Evolutionary conservation across 2,329 filamentous ascomycete genomes (phyloP).

Genomic region (Penicillium sp.): DNA sequence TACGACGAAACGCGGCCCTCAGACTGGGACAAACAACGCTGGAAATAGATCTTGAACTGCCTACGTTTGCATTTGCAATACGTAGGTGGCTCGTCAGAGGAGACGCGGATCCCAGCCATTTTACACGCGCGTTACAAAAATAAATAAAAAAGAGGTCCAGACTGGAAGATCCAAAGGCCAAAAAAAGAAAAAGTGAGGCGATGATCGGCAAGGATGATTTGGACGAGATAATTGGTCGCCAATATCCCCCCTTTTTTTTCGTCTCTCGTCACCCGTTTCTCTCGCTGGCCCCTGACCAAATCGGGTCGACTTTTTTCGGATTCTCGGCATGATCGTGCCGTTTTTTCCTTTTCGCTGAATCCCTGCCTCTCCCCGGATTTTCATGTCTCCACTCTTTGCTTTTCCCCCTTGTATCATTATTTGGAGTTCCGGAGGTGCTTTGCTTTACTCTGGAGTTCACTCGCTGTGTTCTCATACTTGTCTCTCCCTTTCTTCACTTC

Average conservation of each 20-base stretch:
- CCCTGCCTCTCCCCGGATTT: conserved; percentile 13
- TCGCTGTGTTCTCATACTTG: background rate
- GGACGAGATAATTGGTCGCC: conserved; percentile 3
- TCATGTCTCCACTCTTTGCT: conserved; percentile 8
- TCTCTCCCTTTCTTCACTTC: background rate
- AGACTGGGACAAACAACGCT: conserved; percentile 41
- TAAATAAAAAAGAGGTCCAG: background rate
- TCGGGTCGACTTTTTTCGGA: no score
- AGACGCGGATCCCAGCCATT: conserved; percentile 2
- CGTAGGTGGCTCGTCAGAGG: background rate
- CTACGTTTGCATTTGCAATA: background rate
- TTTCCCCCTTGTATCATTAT: conserved; percentile 23
- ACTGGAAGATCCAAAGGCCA: background rate
- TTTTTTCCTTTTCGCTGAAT: background rate
- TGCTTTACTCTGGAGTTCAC: background rate
- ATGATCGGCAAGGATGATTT: conserved; percentile 6
- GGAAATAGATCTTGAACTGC: conserved; percentile 28
- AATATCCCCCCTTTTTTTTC: conserved; percentile 9
- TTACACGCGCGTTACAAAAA: conserved; percentile 18
- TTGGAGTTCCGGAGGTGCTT: conserved; percentile 14
- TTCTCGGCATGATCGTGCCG: background rate
- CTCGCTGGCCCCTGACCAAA: conserved; percentile 4
- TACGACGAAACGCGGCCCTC: conserved; percentile 39
- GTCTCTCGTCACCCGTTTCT: conserved; percentile 8
- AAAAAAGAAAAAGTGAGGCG: conserved; percentile 15